Evolutionary conservation across 164 flowering plant species (phyloP).

Genomic region (Nymphaea colorata): DNA sequence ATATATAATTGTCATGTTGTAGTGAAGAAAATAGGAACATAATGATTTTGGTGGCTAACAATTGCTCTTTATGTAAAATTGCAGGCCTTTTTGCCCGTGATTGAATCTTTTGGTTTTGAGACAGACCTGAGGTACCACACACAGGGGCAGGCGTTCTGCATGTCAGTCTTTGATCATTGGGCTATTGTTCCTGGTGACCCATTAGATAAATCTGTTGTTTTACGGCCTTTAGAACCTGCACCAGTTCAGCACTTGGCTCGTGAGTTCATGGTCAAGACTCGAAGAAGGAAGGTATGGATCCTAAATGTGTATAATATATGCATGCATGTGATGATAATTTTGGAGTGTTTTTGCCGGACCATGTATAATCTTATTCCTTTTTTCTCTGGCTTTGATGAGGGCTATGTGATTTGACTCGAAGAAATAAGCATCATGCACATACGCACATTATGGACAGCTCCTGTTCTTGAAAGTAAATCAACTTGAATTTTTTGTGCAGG

Average conservation of each 20-base stretch:
- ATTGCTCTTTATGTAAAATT: slow-evolving; percentile 7
- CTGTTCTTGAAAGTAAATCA: background rate
- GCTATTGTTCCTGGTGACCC: slow-evolving; percentile 99
- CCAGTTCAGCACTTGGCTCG: slow-evolving; percentile 97
- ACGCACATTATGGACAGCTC: background rate
- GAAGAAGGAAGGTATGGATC: slow-evolving; percentile 77
- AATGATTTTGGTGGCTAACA: background rate
- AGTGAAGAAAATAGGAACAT: background rate
- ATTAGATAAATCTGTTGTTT: slow-evolving; percentile 79
- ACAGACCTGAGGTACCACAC: slow-evolving; percentile 95
- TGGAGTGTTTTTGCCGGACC: background rate
- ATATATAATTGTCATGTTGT: background rate
- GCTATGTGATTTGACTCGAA: too few relatives aligned
- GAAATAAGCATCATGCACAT: background rate
- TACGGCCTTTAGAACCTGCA: slow-evolving; percentile 95
- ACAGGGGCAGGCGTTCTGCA: slow-evolving; percentile 91
- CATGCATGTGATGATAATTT: background rate
- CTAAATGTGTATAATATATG: too few relatives aligned
- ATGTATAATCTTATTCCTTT: background rate
- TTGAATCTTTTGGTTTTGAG: slow-evolving; percentile 98
- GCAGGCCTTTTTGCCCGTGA: slow-evolving; percentile 93
- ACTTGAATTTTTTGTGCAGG: slow-evolving; percentile 29
- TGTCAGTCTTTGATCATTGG: slow-evolving; percentile 92
- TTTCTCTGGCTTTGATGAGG: background rate
- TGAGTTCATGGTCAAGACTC: slow-evolving; percentile 97